phyloP scores from a whole-genome alignment of 2,329 filamentous ascomycete genomes.

The Microcyclosporella mali region DNA sequence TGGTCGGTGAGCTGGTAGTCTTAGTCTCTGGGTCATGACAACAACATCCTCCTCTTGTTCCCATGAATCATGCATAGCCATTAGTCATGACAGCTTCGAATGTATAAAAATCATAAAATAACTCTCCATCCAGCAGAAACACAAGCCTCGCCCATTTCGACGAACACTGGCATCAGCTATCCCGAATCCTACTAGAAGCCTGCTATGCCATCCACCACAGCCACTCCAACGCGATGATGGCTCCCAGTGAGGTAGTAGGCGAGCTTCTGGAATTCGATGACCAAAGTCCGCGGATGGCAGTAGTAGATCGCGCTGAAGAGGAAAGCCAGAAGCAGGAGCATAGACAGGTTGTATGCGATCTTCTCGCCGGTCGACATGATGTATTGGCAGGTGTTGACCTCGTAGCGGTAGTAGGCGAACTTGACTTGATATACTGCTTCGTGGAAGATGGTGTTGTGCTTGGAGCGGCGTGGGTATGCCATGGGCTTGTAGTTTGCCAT shows the following conservation, averaged over 20 bases:
- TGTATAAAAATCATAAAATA: no score
- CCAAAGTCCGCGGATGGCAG: conserved; percentile 15
- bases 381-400: conserved; percentile 25
- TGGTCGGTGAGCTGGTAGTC: no score
- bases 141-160: no score
- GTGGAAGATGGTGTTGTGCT: conserved; percentile 15
- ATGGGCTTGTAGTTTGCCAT: conserved; percentile 26
- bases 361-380: conserved; percentile 27
- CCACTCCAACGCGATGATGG: not conserved
- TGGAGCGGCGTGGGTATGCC: conserved; percentile 19
- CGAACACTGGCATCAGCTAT: no score
- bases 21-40: no score
- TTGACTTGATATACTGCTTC: conserved; percentile 19
- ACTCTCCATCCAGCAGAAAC: no score
- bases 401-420: conserved; percentile 25
- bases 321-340: conserved; percentile 16
- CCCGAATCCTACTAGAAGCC: not conserved
- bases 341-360: conserved; percentile 23
- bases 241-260: conserved; percentile 20
- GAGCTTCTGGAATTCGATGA: conserved; percentile 11
- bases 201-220: no score
- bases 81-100: no score
- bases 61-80: no score
- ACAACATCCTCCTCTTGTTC: no score
- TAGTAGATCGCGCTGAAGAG: conserved; percentile 19